Evolutionary conservation across 2,329 filamentous ascomycete species (phyloP).

Genomic region (Exserohilum rostratum): DNA sequence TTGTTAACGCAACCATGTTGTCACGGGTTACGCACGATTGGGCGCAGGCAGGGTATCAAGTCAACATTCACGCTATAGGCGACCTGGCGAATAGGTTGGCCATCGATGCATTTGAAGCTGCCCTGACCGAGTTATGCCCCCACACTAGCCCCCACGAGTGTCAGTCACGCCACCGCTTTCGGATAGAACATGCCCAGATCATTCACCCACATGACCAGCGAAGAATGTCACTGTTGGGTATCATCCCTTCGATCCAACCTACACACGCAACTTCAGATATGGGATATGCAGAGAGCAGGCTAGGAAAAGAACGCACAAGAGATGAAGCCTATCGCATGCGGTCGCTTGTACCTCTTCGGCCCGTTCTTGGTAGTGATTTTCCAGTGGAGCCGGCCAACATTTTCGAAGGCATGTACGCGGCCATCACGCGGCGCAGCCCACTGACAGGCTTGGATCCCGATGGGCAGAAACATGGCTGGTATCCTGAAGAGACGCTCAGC

Average conservation of each 20-base stretch:
- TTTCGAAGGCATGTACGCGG: conserved; percentile 72
- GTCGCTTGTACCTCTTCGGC: conserved; percentile 60
- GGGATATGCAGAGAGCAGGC: conserved; percentile 66
- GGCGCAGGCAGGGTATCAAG: conserved; percentile 67
- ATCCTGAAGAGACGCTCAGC: conserved; percentile 63
- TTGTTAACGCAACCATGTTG: conserved; percentile 68
- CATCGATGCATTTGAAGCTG: conserved; percentile 66
- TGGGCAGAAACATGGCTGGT: conserved; percentile 62
- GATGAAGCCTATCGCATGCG: conserved; percentile 70
- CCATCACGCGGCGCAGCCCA: conserved; percentile 66
- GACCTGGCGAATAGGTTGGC: conserved; percentile 71
- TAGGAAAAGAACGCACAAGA: conserved; percentile 62
- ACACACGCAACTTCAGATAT: conserved; percentile 76
- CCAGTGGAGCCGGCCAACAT: conserved; percentile 73
- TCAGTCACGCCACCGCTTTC: conserved; percentile 64
- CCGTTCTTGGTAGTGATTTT: conserved; percentile 72
- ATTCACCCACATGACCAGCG: conserved; percentile 69
- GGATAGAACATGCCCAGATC: conserved; percentile 75
- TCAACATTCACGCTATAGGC: conserved; percentile 75
- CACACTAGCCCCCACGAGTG: conserved; percentile 51
- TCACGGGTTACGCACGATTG: conserved; percentile 62
- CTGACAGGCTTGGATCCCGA: conserved; percentile 51
- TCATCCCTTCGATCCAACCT: conserved; percentile 73
- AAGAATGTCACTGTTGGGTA: conserved; percentile 63
- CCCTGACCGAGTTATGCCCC: conserved; percentile 62